A percentile compares a stretch with the other conserved stretches of the same genome.
Evolutionary conservation across 441 rosid genomes (phyloP).

Genomic region (Cnidoscolus chayamansa): DNA sequence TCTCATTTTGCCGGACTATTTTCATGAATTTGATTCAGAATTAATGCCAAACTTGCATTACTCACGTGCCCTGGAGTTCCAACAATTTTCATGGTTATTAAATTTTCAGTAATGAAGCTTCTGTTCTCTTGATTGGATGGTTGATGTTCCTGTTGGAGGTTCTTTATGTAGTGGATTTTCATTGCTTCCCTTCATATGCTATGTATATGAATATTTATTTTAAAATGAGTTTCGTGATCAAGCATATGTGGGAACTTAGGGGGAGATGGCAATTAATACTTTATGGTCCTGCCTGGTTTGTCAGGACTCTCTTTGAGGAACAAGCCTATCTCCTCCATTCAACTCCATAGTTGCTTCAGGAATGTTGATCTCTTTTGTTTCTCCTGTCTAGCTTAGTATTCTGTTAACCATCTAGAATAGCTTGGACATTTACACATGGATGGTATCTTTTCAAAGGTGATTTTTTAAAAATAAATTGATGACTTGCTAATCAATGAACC

Average conservation of each 20-base stretch:
- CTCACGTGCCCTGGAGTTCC: not conserved
- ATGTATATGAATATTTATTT: not conserved
- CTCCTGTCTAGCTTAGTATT: not conserved
- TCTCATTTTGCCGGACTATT: not conserved
- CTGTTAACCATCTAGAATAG: not conserved
- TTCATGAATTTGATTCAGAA: not conserved
- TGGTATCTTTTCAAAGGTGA: not conserved
- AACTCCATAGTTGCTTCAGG: not conserved
- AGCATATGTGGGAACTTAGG: not conserved
- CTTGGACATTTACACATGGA: not conserved
- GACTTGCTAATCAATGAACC: too few species aligned
- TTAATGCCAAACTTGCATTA: not conserved
- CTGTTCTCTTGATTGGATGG: not conserved
- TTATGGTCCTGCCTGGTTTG: not conserved
- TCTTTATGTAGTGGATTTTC: not conserved
- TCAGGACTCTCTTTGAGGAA: not conserved
- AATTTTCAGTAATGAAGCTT: not conserved
- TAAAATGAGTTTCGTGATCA: not conserved
- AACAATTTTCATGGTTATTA: not conserved
- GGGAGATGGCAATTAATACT: not conserved
- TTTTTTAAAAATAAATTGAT: too few species aligned
- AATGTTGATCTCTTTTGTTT: not conserved
- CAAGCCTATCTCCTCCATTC: not conserved
- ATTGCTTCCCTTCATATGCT: not conserved
- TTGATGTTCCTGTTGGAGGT: not conserved